These are phyloP conservation scores for Arabidopsis hybrid DNA, from an alignment of 441 rosid species.

Conservation along the genomic window DNA sequence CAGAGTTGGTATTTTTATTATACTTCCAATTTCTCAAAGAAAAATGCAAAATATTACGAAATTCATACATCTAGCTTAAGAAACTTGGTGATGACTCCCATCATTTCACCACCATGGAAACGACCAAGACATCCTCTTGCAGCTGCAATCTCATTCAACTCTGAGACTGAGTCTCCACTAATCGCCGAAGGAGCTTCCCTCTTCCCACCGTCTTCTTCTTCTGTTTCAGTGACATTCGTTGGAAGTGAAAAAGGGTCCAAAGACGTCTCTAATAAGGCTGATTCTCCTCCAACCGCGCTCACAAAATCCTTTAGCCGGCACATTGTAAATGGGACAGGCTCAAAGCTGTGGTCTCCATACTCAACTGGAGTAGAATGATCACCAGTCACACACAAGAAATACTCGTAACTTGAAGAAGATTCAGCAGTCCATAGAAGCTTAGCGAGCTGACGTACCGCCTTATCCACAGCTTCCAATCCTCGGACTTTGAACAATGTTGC, in stretches of 20 bases:
- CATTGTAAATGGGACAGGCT: constrained; percentile 85
- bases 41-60: not conserved
- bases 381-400: constrained; percentile 80
- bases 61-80: constrained; percentile 49
- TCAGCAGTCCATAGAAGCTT: constrained; percentile 89
- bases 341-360: constrained; percentile 97
- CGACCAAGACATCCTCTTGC: constrained; percentile 93
- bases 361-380: constrained; percentile 99
- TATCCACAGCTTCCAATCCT: constrained; percentile 85
- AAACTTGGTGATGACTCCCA: constrained; percentile 81
- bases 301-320: constrained; percentile 76
- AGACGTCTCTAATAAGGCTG: constrained; percentile 55
- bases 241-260: constrained; percentile 90
- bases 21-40: constrained; percentile 17
- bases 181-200: constrained; percentile 45
- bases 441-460: constrained; percentile 79
- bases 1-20: constrained; percentile 29
- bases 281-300: constrained; percentile 72
- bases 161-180: constrained; percentile 71
- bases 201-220: constrained; percentile 32
- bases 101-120: constrained; percentile 80
- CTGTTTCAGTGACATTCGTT: constrained; percentile 14
- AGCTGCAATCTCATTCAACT: constrained; percentile 77
- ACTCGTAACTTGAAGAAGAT: constrained; percentile 59
- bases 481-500: constrained; percentile 71